Percentiles rank a stretch among this genome's conserved stretches.
These are phyloP conservation scores for Claviceps humidiphila DNA, from an alignment of 2,329 filamentous ascomycete species.

Conservation along the genomic window DNA sequence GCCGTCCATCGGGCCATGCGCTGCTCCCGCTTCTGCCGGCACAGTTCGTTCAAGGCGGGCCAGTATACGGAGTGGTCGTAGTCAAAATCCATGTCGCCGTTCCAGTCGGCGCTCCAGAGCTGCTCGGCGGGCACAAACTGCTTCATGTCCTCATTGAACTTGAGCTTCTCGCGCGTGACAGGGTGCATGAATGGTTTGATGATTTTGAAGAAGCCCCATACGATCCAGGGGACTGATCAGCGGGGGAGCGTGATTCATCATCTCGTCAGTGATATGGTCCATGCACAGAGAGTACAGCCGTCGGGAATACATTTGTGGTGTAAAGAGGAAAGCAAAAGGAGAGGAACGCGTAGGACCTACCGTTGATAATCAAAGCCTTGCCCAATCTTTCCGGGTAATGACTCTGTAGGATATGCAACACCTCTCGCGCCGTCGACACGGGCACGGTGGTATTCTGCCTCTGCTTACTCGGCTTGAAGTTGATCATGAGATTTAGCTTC, in stretches of 20 bases:
- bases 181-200: constrained; percentile 96
- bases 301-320: no score
- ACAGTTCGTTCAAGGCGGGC: constrained; percentile 67
- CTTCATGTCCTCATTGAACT: constrained; percentile 87
- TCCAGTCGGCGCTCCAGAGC: constrained; percentile 61
- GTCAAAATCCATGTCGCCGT: constrained; percentile 73
- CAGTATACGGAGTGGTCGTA: constrained; percentile 87
- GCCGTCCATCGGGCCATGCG: constrained; percentile 61
- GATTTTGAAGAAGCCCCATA: constrained; percentile 89
- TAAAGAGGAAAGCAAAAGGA: background rate
- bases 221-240: constrained; percentile 67
- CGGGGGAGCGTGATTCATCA: background rate
- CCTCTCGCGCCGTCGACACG: constrained; percentile 64
- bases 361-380: constrained; percentile 76
- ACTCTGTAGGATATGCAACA: constrained; percentile 82
- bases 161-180: constrained; percentile 83
- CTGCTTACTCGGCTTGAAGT: constrained; percentile 71
- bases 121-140: constrained; percentile 71
- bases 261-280: background rate
- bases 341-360: constrained; percentile 32
- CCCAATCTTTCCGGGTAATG: constrained; percentile 92
- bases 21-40: constrained; percentile 48
- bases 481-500: constrained; percentile 74
- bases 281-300: background rate
- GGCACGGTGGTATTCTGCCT: constrained; percentile 62